Conservation (phyloP, 2,329 filamentous ascomycete genomes). For the Neonectria neomacrospora region DNA sequence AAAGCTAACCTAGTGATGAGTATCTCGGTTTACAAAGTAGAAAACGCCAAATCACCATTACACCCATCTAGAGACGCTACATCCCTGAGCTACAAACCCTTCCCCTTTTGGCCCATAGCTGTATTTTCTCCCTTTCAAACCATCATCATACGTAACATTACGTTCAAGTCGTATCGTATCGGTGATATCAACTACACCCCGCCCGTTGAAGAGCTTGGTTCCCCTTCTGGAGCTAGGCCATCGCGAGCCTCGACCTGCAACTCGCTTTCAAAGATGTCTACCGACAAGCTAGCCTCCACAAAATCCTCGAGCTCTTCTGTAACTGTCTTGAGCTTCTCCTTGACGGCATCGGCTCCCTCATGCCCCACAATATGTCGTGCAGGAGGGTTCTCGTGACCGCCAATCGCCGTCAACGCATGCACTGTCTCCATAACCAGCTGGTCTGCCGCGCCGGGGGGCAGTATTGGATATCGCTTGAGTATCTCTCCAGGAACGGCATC, state of each 20-base stretch:
- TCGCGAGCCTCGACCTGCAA: slow-evolving; percentile 63
- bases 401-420: slow-evolving; percentile 89
- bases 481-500: slow-evolving; percentile 56
- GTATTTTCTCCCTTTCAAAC: neutral
- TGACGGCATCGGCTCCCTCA: slow-evolving; percentile 87
- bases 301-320: slow-evolving; percentile 98
- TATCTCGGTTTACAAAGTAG: neutral
- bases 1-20: neutral
- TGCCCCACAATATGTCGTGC: slow-evolving; percentile 92
- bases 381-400: slow-evolving; percentile 94
- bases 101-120: neutral
- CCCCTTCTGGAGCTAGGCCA: slow-evolving; percentile 46
- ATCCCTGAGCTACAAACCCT: neutral
- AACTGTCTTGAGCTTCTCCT: slow-evolving; percentile 95
- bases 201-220: slow-evolving; percentile 36
- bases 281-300: slow-evolving; percentile 86
- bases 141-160: neutral
- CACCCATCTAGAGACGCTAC: neutral
- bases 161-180: neutral
- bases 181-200: neutral
- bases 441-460: slow-evolving; percentile 75
- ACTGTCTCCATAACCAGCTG: slow-evolving; percentile 88
- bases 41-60: neutral
- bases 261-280: slow-evolving; percentile 77
- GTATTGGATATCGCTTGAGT: slow-evolving; percentile 77